Conservation (phyloP, 176 grass and related monocot species). For the Musa beccarii region DNA sequence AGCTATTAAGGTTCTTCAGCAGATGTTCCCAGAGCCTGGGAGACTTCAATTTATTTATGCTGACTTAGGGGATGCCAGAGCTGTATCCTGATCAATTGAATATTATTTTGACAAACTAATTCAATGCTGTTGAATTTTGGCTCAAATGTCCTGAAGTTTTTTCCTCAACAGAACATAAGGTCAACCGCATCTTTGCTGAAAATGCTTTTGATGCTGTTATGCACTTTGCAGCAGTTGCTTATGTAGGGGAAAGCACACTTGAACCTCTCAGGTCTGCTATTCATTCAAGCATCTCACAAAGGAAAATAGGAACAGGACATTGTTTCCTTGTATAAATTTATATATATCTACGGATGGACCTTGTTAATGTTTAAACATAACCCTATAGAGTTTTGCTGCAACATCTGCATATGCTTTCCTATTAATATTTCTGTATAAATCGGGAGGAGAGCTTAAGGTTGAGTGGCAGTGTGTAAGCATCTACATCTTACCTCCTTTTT, state of each 20-base stretch:
- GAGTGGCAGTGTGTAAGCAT: not conserved
- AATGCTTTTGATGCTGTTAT: constrained; percentile 98
- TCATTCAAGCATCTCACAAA: not conserved
- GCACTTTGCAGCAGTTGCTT: constrained; percentile 96
- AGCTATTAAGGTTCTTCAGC: constrained; percentile 68
- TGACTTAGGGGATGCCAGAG: constrained; percentile 83
- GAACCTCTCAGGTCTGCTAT: constrained; percentile 79
- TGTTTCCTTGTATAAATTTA: not conserved
- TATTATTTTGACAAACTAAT: not conserved
- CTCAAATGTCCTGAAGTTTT: not conserved
- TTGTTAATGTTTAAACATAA: no score
- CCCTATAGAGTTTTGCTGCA: no score
- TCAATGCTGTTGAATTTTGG: not conserved
- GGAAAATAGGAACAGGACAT: not conserved
- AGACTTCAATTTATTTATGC: constrained; percentile 98
- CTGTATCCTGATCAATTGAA: constrained; percentile 49
- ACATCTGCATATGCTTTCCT: no score
- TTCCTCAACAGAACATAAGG: constrained; percentile 39
- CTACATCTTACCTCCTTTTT: no score
- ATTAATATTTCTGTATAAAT: not conserved
- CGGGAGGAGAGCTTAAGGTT: not conserved
- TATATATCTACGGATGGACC: not conserved
- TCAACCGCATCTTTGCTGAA: constrained; percentile 85
- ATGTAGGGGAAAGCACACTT: constrained; percentile 92
- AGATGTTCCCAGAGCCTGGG: constrained; percentile 67